Evolutionary conservation across 352 stramenopile species (phyloP).

Genomic region (Globisporangium alternatum): DNA sequence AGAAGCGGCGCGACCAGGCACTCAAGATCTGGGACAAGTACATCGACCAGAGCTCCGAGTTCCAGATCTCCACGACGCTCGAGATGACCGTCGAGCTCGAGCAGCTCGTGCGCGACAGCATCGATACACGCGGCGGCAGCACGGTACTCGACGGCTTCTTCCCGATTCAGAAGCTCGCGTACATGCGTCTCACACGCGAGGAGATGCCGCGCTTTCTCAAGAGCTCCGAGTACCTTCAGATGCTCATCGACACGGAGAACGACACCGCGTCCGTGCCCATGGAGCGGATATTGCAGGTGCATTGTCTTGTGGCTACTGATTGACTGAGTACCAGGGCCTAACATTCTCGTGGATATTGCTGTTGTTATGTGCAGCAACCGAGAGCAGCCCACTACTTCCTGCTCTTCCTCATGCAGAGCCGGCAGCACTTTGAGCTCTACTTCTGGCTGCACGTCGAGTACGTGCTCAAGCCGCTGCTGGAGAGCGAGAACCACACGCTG

Average conservation of each 20-base stretch:
- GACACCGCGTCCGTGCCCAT: conserved; percentile 73
- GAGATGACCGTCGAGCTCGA: conserved; percentile 77
- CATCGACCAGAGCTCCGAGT: conserved; percentile 76
- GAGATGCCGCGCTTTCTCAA: conserved; percentile 84
- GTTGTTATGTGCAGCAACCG: conserved; percentile 37
- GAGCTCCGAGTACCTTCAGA: conserved; percentile 81
- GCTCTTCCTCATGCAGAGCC: conserved; percentile 84
- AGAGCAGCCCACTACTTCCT: conserved; percentile 84
- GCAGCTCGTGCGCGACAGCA: conserved; percentile 69
- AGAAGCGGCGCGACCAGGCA: conserved; percentile 65
- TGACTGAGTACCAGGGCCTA: neutral
- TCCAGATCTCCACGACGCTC: conserved; percentile 78
- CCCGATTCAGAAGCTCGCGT: conserved; percentile 81
- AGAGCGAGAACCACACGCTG: conserved; percentile 37
- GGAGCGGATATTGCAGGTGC: conserved; percentile 66
- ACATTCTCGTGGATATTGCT: neutral
- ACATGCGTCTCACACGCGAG: conserved; percentile 77
- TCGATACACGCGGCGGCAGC: conserved; percentile 28
- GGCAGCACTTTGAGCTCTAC: conserved; percentile 86
- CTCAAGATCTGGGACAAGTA: conserved; percentile 88
- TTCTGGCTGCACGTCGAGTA: conserved; percentile 89
- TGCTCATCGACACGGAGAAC: conserved; percentile 82
- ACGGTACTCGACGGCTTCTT: conserved; percentile 77
- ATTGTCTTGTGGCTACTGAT: neutral
- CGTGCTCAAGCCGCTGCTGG: conserved; percentile 70